These are phyloP conservation scores for Lanmaoa rubissima DNA, from an alignment of 768 basidiomycete species.

Conservation along the genomic window DNA sequence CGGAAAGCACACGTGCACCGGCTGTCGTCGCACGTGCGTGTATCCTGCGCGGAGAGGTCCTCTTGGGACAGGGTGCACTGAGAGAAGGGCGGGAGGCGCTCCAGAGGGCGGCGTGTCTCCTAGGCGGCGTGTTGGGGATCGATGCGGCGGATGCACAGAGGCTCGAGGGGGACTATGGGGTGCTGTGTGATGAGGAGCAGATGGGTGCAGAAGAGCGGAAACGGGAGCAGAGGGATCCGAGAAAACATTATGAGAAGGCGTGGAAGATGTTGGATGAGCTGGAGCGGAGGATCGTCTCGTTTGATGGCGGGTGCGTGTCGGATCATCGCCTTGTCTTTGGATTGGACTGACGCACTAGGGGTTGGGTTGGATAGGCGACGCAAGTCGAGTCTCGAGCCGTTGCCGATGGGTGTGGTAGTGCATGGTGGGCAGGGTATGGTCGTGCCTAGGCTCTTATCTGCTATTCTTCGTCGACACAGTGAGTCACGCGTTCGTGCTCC, in stretches of 20 bases:
- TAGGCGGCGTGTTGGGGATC: conserved; percentile 48
- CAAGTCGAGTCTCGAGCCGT: conserved; percentile 41
- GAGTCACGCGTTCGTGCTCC: conserved; percentile 26
- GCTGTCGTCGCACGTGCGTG: conserved; percentile 64
- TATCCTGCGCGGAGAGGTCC: conserved; percentile 65
- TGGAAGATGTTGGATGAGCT: conserved; percentile 60
- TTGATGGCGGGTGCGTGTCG: conserved; percentile 50
- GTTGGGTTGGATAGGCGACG: conserved; percentile 35
- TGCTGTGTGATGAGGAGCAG: conserved; percentile 23
- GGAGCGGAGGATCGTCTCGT: conserved; percentile 49
- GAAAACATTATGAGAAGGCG: conserved; percentile 53
- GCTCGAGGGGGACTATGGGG: conserved; percentile 52
- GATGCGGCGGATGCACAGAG: conserved; percentile 60
- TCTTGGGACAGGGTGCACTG: conserved; percentile 59
- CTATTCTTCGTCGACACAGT: conserved; percentile 70
- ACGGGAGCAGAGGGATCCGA: conserved; percentile 41
- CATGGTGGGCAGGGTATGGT: conserved; percentile 45
- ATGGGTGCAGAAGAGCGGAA: conserved; percentile 30
- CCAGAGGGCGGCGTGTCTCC: conserved; percentile 44
- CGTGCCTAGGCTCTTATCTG: conserved; percentile 58
- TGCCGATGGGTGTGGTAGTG: conserved; percentile 15
- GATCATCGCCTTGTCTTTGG: background rate
- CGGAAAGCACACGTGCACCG: conserved; percentile 63
- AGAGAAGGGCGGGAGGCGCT: conserved; percentile 58
- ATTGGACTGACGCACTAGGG: background rate